These are phyloP conservation scores for Rhododendron vialii DNA, from an alignment of 148 eudicot species.

Conservation along the genomic window DNA sequence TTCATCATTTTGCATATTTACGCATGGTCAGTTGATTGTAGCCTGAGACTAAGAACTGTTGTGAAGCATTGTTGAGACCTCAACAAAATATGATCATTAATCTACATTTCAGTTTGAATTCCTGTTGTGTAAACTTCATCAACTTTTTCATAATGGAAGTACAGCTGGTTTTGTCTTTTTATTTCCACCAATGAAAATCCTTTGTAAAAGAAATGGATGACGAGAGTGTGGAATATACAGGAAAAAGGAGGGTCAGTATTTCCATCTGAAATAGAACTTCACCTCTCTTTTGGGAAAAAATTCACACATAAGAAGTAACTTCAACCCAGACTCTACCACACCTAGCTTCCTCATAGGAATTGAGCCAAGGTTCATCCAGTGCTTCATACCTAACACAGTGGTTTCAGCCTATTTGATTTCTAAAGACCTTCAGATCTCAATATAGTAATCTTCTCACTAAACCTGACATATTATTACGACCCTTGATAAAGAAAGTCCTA, in stretches of 20 bases:
- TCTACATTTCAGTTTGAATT: not conserved
- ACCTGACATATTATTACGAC: not conserved
- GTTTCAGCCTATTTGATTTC: not conserved
- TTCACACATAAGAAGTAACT: not conserved
- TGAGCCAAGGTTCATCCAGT: not conserved
- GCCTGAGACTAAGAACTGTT: not conserved
- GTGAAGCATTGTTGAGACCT: not conserved
- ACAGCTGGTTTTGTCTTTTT: slow-evolving; percentile 6
- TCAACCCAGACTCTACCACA: not conserved
- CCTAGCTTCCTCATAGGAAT: not conserved
- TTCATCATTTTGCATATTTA: not conserved
- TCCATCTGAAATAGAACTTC: not conserved
- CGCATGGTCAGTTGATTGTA: not conserved
- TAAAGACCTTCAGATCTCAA: not conserved
- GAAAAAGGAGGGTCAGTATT: not conserved
- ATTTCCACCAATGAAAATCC: not conserved
- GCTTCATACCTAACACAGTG: not conserved
- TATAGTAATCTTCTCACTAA: not conserved
- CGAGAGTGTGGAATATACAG: not conserved
- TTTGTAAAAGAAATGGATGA: not conserved
- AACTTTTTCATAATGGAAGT: slow-evolving; percentile 9
- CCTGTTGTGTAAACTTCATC: slow-evolving; percentile 8
- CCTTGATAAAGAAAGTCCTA: not conserved
- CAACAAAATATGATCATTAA: not conserved
- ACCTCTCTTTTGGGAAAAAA: not conserved